Conservation (phyloP, 805 yeast species). For the Zygosaccharomyces pseudorouxii region DNA sequence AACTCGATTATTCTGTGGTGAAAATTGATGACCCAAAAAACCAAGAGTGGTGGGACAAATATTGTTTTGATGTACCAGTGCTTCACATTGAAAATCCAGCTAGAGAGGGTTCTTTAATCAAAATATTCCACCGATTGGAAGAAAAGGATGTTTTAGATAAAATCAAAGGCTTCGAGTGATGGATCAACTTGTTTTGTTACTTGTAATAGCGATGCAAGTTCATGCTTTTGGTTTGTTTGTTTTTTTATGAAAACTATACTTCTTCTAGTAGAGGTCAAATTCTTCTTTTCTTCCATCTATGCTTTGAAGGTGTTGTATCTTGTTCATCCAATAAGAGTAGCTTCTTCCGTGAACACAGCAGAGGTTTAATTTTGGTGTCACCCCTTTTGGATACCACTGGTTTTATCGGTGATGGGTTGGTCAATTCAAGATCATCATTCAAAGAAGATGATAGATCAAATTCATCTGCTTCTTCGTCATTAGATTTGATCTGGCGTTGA, state of each 20-base stretch:
- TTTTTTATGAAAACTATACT: not conserved
- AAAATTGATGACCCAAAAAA: constrained; percentile 61
- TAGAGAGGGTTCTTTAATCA: constrained; percentile 44
- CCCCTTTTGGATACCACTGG: constrained; percentile 15
- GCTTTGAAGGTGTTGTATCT: constrained; percentile 17
- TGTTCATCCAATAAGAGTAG: constrained; percentile 31
- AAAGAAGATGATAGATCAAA: constrained; percentile 33
- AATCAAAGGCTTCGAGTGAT: constrained; percentile 28
- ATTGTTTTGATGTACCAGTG: constrained; percentile 77
- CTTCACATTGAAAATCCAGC: constrained; percentile 53
- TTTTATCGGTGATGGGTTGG: constrained; percentile 32
- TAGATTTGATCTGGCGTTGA: not conserved
- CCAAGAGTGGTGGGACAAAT: constrained; percentile 61
- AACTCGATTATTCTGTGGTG: constrained; percentile 39
- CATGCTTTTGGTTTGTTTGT: not conserved
- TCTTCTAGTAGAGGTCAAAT: not conserved
- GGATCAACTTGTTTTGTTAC: not conserved
- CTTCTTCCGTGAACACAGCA: constrained; percentile 25
- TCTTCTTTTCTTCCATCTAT: constrained; percentile 21
- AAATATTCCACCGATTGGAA: constrained; percentile 65
- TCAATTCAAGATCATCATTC: constrained; percentile 32
- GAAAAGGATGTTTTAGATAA: constrained; percentile 52
- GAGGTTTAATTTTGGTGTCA: constrained; percentile 12
- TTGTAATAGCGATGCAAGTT: not conserved
- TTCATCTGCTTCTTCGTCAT: constrained; percentile 20